Evolutionary conservation across 139 green algal genomes (phyloP), one percentile per base, ranked within the genome.

Genomic region (Chloropicon primus): DNA sequence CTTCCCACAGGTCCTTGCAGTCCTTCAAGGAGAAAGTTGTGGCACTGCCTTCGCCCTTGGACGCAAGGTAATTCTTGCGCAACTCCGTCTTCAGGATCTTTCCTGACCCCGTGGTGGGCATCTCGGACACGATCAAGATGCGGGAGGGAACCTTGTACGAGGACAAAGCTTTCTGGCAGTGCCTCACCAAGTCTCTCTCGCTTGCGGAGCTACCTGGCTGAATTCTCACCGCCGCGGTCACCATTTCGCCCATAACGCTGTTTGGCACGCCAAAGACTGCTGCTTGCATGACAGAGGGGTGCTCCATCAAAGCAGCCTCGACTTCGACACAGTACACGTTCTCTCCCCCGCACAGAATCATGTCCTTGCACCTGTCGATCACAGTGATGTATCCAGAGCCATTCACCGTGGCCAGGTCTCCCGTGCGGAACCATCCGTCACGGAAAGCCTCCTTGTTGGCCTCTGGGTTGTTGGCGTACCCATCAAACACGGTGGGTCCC

Each of bases 61-160:
- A 62, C 10, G 41, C 5, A 5, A 62, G 5, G 41, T 62, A 62
- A 5, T 62, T 62, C 41, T 74, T 74, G 71, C 88, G 74, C 0
- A 96, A 85, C 78, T 86, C 79, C 0, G 87, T 90, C 77, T 96
- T 96, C 21, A 94, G 79, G 2, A 96, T 86, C 79, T 96, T 96
- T n/a, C 91, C 91, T 28, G 88, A 93, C 0, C 89, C 90, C 21
- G 88, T 96, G 5, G 80, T 88, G 25, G 91, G 91, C 83, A 96
- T 84, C 1, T 54, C 29, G 2, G 86, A 82, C 27, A 96, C 25
- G 25, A 96, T 25, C 72, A 88, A 80, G n/a, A 96, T 75, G 73
- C 83, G 78, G 0, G 74, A 25, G 0, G 90, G 90, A n/a, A 93
- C 87, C 81, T 96, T 96, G 84, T 93, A 96, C 54, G 92, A 81